Percentiles rank a stretch among this genome's conserved stretches.
Evolutionary conservation across 305 asterid genomes (phyloP).

Genomic region (Andrographis paniculata): DNA sequence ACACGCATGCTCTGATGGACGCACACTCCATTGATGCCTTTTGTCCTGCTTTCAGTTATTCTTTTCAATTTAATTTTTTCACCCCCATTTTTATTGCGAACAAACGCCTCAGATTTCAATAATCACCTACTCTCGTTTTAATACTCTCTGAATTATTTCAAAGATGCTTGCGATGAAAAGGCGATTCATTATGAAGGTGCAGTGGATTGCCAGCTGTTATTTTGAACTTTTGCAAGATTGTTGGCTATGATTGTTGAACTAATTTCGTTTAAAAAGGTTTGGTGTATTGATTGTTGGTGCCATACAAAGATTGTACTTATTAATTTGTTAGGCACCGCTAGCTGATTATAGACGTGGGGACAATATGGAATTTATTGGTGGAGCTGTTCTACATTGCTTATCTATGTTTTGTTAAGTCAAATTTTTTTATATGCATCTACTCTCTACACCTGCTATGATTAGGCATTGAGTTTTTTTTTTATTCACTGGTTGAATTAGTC

Average conservation of each 20-base stretch:
- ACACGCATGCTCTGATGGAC: constrained; percentile 30
- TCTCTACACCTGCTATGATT: neutral
- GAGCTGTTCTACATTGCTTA: neutral
- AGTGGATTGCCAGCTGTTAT: neutral
- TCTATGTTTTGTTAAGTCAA: too few species aligned
- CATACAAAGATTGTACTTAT: neutral
- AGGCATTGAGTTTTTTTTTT: neutral
- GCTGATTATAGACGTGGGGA: neutral
- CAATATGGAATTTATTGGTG: neutral
- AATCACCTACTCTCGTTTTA: neutral
- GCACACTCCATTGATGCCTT: constrained; percentile 25
- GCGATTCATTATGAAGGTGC: neutral
- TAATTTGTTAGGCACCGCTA: neutral
- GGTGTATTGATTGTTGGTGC: neutral
- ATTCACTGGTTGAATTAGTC: neutral
- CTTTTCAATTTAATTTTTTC: constrained; percentile 9
- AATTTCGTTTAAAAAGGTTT: neutral
- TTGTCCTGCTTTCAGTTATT: constrained; percentile 13
- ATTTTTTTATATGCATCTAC: neutral
- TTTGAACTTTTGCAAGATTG: neutral
- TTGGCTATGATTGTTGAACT: neutral
- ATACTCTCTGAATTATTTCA: neutral
- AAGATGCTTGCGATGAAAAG: neutral
- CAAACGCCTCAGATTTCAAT: neutral
- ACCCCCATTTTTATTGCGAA: constrained; percentile 6